phyloP scores from a whole-genome alignment of 2,329 filamentous ascomycete species.

The Microdochium trichocladiopsis region DNA sequence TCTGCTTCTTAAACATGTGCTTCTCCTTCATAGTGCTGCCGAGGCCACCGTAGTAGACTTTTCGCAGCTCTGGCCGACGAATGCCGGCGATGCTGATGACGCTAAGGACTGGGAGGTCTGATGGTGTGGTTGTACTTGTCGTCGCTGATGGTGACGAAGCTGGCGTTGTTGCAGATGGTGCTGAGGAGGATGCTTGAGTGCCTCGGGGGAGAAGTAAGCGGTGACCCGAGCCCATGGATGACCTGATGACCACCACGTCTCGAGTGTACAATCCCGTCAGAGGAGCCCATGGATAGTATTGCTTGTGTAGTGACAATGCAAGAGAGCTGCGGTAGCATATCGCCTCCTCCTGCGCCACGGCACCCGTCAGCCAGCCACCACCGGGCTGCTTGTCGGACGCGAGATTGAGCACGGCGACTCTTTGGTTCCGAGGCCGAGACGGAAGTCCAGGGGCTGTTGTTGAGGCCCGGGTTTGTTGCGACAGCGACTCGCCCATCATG shows the following conservation, averaged over 20 bases:
- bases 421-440: conserved; percentile 10
- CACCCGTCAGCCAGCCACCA: conserved; percentile 45
- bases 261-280: conserved; percentile 19
- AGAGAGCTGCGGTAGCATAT: conserved; percentile 48
- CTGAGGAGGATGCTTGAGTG: background rate
- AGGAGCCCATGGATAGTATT: conserved; percentile 13
- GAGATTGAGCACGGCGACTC: conserved; percentile 49
- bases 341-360: conserved; percentile 51
- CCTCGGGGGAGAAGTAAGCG: conserved; percentile 11
- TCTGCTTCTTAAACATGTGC: conserved; percentile 27
- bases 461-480: background rate
- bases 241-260: conserved; percentile 22
- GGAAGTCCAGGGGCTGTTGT: conserved; percentile 14
- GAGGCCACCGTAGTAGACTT: background rate
- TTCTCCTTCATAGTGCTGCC: conserved; percentile 6
- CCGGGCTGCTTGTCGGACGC: conserved; percentile 42
- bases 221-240: conserved; percentile 13
- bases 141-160: background rate
- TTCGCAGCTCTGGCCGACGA: background rate
- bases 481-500: conserved; percentile 16
- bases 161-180: background rate
- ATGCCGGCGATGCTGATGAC: background rate
- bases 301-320: conserved; percentile 23
- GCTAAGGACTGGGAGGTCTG: background rate
- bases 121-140: background rate